Evolutionary conservation across 495 filamentous ascomycete genomes (phyloP).

Genomic region (Platismatia glauca): DNA sequence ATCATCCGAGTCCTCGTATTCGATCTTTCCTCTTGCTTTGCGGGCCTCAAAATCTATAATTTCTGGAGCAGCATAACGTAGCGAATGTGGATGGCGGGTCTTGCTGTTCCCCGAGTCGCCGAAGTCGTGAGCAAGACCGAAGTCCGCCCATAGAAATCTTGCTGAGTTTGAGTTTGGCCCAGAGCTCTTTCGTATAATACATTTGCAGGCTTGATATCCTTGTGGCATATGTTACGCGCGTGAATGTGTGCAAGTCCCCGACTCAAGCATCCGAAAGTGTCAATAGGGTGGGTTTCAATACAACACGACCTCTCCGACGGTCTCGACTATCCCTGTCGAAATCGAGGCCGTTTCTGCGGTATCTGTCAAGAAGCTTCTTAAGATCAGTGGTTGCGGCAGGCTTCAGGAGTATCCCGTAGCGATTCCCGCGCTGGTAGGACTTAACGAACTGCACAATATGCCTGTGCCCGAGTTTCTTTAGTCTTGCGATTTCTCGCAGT

Average conservation of each 20-base stretch:
- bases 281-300: constrained; percentile 1
- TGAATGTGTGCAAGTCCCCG: constrained; percentile 9
- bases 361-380: constrained; percentile 3
- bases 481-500: constrained; percentile 7
- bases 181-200: constrained; percentile 7
- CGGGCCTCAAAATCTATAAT: constrained; percentile 4
- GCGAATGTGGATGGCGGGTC: constrained; percentile 11
- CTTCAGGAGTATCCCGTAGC: constrained; percentile 13
- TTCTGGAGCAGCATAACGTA: constrained; percentile 20
- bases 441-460: constrained; percentile 19
- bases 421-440: constrained; percentile 12
- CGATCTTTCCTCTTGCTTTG: neutral
- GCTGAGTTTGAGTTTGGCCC: neutral
- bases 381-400: constrained; percentile 19
- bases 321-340: too few relatives aligned
- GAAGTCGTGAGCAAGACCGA: constrained; percentile 37
- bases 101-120: constrained; percentile 10
- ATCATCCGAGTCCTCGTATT: neutral
- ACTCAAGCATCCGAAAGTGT: constrained; percentile 10
- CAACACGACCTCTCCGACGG: too few relatives aligned
- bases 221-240: constrained; percentile 5
- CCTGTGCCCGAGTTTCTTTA: constrained; percentile 14
- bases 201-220: constrained; percentile 17
- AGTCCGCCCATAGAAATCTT: constrained; percentile 20
- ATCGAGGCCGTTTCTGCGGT: neutral